phyloP scores from a whole-genome alignment of 345 rosid species.

The Pseudoturritis turrita region DNA sequence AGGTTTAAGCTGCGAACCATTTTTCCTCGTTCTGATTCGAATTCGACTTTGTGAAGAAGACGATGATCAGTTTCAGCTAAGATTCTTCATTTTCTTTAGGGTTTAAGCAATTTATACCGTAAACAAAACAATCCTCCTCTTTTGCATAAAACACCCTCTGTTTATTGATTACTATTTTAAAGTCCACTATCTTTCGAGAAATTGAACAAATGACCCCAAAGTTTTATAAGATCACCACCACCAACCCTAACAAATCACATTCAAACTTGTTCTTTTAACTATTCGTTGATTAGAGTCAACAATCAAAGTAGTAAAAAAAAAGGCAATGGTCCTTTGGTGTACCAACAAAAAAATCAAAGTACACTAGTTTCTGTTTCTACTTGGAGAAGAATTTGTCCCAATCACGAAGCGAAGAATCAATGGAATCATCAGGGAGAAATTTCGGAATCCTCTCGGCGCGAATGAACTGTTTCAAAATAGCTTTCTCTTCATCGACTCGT shows the following conservation, averaged over 20 bases:
- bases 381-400: conserved; percentile 32
- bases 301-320: not conserved
- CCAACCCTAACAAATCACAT: not conserved
- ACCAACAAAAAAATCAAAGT: conserved; percentile 17
- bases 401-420: conserved; percentile 23
- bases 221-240: not conserved
- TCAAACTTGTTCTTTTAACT: not conserved
- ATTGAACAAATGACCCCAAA: not conserved
- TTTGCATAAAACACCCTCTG: not conserved
- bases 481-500: conserved; percentile 61
- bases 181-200: not conserved
- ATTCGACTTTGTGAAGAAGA: not conserved
- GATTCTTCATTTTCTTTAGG: conserved; percentile 15
- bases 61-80: conserved; percentile 2
- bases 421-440: conserved; percentile 36
- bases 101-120: conserved; percentile 26
- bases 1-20: conserved; percentile 75
- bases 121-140: not conserved
- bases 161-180: not conserved
- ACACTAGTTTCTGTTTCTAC: conserved; percentile 10
- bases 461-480: conserved; percentile 60
- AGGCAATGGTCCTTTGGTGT: not conserved
- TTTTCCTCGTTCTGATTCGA: not conserved
- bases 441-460: conserved; percentile 49
- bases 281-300: conserved; percentile 15